A percentile compares a stretch with the other conserved stretches of the same genome.
phyloP scores from a whole-genome alignment of 768 basidiomycete genomes.

The Tricholoma hemisulphureum region DNA sequence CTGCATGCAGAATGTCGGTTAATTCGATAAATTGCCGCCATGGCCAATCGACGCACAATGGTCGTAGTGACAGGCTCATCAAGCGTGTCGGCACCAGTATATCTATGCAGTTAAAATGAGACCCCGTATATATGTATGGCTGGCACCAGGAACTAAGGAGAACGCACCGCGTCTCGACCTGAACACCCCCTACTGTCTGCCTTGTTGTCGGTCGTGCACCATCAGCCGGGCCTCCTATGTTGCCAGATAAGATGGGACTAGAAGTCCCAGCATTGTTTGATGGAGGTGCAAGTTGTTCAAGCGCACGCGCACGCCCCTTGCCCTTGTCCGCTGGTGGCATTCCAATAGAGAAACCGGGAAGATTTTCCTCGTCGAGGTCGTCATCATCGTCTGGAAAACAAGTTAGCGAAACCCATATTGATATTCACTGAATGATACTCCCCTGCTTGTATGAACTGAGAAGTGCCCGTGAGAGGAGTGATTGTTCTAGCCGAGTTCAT shows the following conservation, averaged over 20 bases:
- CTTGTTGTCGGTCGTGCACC: conserved; percentile 45
- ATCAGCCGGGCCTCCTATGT: conserved; percentile 57
- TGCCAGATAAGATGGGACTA: conserved; percentile 58
- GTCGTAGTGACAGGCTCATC: conserved; percentile 90
- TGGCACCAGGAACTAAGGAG: background rate
- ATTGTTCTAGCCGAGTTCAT: conserved; percentile 40
- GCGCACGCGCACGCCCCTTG: conserved; percentile 62
- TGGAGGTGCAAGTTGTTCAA: conserved; percentile 50
- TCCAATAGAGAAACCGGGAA: conserved; percentile 77
- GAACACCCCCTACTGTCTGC: conserved; percentile 79
- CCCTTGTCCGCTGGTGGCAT: conserved; percentile 64
- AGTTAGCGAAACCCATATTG: background rate
- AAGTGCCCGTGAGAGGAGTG: conserved; percentile 58
- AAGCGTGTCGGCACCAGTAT: conserved; percentile 82
- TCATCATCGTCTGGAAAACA: conserved; percentile 65
- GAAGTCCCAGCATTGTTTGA: conserved; percentile 31
- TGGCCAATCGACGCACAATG: conserved; percentile 55
- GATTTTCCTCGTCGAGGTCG: conserved; percentile 77
- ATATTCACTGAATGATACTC: background rate
- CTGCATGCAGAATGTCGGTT: conserved; percentile 39
- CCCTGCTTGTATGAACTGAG: conserved; percentile 84
- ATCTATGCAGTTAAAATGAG: conserved; percentile 41
- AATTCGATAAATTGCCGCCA: background rate
- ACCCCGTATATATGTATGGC: too few relatives aligned
- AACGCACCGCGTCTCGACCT: conserved; percentile 81